Evolutionary conservation across 2,329 filamentous ascomycete genomes (phyloP), one percentile per base, ranked within the genome.

Genomic region (Aaosphaeria arxii): DNA sequence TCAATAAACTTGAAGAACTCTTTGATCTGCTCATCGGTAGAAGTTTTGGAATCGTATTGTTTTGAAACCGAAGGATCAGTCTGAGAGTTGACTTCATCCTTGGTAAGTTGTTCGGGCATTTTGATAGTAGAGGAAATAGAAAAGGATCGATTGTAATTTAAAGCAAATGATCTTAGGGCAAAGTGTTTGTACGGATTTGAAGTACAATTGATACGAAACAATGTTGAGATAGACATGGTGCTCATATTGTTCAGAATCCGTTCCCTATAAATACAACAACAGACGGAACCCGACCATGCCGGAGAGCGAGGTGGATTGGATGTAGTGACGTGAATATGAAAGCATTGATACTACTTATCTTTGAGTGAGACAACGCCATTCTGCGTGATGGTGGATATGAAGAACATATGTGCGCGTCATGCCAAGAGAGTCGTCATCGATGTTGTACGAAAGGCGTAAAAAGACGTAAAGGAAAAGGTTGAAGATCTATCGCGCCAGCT

Each of bases 1-100:
- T 79, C 76, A 40, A 71, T 70, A n/a, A 75, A 62, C 36, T 68
- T 60, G 64, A 74, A 78, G 43, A 78, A 71, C 43, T 78, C 73
- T 45, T 74, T 63, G 57, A 76, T 72, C 51, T 78, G 75, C 53
- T 74, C 57, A n/a, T 69, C 66, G 31, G 67, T 68, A 29, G 74
- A 68, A 5, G 74, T 71, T 31, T 72, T 55, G 44, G 58, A 65
- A 58, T 79, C 76, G 45, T 69, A 77, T 59, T 79, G 76, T 58
- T 77, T 78, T n/a, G 70, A 53, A 47, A 77, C 73, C 2, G 73
- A 72, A 29, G 76, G 75, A 55, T 79, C 76, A 41, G 62, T 72
- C 50, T 72, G 54, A 39, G 72, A 69, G 52, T 69, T 62, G 57
- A 77, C 56, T 51, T 77, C 73, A 47, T 59, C 50, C 17, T 57